Percentiles rank a stretch among this genome's conserved stretches.
These are phyloP conservation scores for Morella rubra DNA, from an alignment of 306 rosid genomes.

Conservation along the genomic window DNA sequence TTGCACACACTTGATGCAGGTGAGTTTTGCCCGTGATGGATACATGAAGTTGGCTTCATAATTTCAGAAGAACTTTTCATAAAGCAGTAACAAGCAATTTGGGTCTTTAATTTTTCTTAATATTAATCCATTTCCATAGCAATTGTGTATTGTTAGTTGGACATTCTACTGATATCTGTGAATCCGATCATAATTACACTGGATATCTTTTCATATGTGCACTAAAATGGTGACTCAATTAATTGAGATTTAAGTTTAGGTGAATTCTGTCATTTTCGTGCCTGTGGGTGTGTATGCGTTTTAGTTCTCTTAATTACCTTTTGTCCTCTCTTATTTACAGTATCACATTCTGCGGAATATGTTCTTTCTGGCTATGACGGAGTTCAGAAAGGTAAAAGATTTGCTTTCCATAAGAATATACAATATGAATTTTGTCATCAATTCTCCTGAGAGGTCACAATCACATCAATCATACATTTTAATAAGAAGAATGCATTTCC, in stretches of 20 bases:
- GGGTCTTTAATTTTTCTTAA: neutral
- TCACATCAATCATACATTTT: neutral
- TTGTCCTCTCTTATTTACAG: constrained; percentile 42
- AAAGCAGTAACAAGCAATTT: neutral
- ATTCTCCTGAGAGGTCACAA: neutral
- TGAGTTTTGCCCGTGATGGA: constrained; percentile 29
- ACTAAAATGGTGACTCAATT: neutral
- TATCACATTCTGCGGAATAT: constrained; percentile 79
- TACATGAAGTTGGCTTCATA: neutral
- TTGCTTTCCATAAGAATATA: constrained; percentile 15
- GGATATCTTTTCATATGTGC: neutral
- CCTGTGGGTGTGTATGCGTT: neutral
- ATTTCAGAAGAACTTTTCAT: neutral
- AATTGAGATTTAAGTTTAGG: neutral
- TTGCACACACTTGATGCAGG: constrained; percentile 88
- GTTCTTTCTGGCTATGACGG: constrained; percentile 78
- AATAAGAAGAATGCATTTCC: neutral
- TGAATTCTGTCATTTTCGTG: neutral
- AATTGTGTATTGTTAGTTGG: neutral
- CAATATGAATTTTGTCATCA: constrained; percentile 1
- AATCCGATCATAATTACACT: neutral
- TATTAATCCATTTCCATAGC: neutral
- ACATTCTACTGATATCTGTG: neutral
- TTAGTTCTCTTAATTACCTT: neutral
- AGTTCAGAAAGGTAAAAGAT: constrained; percentile 61